Base-by-base conservation (phyloP, 2,329 filamentous ascomycete species). In the Cladosporium sp. region DNA sequence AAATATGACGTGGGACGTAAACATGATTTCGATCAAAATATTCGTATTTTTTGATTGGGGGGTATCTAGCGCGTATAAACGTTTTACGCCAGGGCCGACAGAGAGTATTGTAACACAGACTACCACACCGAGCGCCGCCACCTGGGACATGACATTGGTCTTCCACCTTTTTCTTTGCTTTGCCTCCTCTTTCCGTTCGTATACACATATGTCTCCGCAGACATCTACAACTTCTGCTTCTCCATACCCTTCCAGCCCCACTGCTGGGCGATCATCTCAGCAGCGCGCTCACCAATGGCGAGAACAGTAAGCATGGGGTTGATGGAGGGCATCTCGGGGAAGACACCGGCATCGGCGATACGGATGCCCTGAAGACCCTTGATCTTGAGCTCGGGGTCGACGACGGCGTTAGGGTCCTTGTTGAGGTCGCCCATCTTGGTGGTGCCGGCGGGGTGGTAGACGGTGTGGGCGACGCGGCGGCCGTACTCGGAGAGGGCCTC, bases 281-380 rank as follows among this genome's bases (percentile, higher is more conserved):
- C 93, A 6, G 88, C 90, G 66, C 91, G 85, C 86, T 97, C 93
- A 8, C 91, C 93, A 73, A 96, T 87, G 63, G 87, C 90, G 75
- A 96, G 79, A 5, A 96, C 92, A 1, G 92, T 97, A 75, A 96
- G 82, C 93, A 96, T 95, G 67, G 92, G 92, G 82, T 96, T 96
- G 77, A 95, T 90, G 64, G 86, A 90, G 55, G 91, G 85, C 87
- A 96, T 96, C 68, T 90, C 90, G 0, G 92, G 93, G 83, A 96
- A 96, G 60, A 96, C 87, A 73, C 92, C 92, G 0, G 92, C 92
- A 78, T 96, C 92, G 1, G 92, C 92, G 71, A 96, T 92, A 66
- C 92, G 86, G 66, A 96, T 79, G 34, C 87, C 87, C 81, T 88
- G 87, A 69, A 96, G 79, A 0, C 91, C 92, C 32, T 87, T 84